Conservation (phyloP, 1,139 yeast species). For the Lodderomyces orthopsilosis region DNA sequence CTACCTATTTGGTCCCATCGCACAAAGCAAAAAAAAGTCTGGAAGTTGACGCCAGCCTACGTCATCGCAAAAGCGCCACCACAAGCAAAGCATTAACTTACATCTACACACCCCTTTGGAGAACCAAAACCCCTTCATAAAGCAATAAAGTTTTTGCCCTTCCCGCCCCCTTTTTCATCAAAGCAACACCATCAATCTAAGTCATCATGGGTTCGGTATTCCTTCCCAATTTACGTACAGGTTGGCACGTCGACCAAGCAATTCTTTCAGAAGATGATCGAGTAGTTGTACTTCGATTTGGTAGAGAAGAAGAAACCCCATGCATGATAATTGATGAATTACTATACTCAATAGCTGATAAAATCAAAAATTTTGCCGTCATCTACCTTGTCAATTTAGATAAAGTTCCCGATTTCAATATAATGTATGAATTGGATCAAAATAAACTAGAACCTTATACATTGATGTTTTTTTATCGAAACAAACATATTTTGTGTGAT, state of each 20-base stretch:
- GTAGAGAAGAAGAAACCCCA: conserved; percentile 70
- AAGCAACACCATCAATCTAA: too few species aligned
- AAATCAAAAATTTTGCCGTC: conserved; percentile 83
- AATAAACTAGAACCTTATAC: conserved; percentile 66
- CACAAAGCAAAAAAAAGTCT: neutral
- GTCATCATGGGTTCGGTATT: conserved; percentile 71
- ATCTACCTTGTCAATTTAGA: conserved; percentile 86
- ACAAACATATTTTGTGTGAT: conserved; percentile 97
- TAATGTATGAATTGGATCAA: conserved; percentile 79
- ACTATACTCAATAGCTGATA: conserved; percentile 74
- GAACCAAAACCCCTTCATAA: neutral
- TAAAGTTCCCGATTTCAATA: conserved; percentile 86
- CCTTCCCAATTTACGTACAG: conserved; percentile 81
- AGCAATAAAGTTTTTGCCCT: neutral
- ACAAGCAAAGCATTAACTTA: neutral
- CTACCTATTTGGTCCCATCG: conserved; percentile 1
- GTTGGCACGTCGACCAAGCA: conserved; percentile 97
- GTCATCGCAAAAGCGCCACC: neutral
- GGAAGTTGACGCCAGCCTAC: neutral
- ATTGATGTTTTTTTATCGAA: conserved; percentile 88
- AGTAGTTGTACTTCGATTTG: conserved; percentile 84
- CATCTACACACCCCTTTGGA: neutral
- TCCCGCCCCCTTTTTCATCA: neutral
- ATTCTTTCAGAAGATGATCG: conserved; percentile 81
- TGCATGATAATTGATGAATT: conserved; percentile 92